Base-by-base conservation (phyloP, 2,329 filamentous ascomycete genomes). In the Sporothrix pallida region DNA sequence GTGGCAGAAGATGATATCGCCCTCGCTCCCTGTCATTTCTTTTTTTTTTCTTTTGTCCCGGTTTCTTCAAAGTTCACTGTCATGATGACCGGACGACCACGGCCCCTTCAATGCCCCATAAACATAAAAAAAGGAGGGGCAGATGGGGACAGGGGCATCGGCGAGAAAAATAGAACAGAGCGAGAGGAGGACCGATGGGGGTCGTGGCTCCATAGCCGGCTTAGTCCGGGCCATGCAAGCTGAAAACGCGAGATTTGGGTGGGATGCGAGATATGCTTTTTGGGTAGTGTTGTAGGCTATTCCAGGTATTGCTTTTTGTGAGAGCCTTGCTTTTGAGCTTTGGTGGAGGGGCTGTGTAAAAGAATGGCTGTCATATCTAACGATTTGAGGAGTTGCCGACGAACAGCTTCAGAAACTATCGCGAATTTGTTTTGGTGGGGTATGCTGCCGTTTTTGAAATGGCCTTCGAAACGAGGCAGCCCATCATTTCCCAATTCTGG, bases 101-200 rank as follows among this genome's bases (percentile, higher is more conserved):
- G 60, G 60, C 37, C 37, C 31, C 31, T 37, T 37, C 31, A 37
- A 37, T 37, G 31, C 31, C 31, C 31, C 31, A 37, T 37, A 37
- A 37, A 37, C 31, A 37, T 37, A 3, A 37, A 37, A 37, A 37
- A 37, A 37, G 60, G n/a, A 46, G 42, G 42, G n/a, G 37, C 9
- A 56, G 52, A 23, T 56, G 20, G 44, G 31, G 31, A 37, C 31
- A 50, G 63, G 63, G 46, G 63, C 20, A 50, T 26, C 6, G 12
- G 44, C 63, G 8, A 50, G 23, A 37, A 31, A 46, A 37, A 37
- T 20, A 81, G 17, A 78, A 78, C 83, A 60, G 23, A 31, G 20
- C 12, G 20, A 37, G 31, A 37, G 5, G 31, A 37, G 31, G 31
- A 3, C 31, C 31, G 31, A 37, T 1, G 31, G 31, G 52, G 20